These are phyloP conservation scores for Amanita exitialis DNA, from an alignment of 768 basidiomycete genomes.

Conservation along the genomic window DNA sequence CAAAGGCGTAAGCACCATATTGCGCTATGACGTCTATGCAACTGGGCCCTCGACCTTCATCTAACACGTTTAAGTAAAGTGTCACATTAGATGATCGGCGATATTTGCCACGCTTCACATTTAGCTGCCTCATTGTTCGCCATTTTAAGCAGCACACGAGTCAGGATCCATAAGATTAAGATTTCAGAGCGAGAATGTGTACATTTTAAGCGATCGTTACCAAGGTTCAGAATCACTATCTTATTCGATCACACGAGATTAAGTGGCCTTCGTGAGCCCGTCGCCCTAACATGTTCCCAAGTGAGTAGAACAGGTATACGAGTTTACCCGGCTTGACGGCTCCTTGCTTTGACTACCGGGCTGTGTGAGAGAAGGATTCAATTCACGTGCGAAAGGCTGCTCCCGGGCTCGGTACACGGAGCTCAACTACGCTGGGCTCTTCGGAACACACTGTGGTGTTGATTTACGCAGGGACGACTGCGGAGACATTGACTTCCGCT, in stretches of 20 bases:
- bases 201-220: neutral
- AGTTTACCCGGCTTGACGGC: neutral
- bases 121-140: constrained; percentile 3
- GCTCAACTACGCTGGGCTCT: neutral
- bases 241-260: neutral
- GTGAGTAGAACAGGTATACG: neutral
- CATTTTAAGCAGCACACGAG: constrained; percentile 2
- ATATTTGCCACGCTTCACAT: neutral
- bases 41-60: neutral
- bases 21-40: neutral
- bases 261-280: neutral
- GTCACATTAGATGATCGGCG: constrained; percentile 1
- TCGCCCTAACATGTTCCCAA: neutral
- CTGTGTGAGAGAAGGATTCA: neutral
- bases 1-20: neutral
- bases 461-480: neutral
- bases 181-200: neutral
- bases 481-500: neutral
- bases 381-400: neutral
- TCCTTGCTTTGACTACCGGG: neutral
- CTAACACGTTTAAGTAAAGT: neutral
- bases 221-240: neutral
- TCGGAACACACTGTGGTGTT: neutral
- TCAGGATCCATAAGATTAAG: neutral
- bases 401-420: neutral